These are phyloP conservation scores for Candida namnaoensis DNA, from an alignment of 805 yeast species.

Conservation along the genomic window DNA sequence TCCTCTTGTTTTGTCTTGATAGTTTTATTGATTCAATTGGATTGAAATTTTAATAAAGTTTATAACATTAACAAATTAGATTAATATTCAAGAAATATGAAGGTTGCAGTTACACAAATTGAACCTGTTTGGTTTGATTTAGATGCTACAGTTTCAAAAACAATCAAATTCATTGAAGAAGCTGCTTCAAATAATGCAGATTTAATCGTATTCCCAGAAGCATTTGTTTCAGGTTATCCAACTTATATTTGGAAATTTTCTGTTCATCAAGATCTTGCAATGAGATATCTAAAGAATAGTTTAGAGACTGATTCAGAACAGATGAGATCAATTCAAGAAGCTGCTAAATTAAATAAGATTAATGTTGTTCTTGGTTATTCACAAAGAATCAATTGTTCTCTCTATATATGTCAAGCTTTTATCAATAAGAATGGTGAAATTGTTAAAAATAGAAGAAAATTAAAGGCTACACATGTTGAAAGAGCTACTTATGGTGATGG, in stretches of 20 bases:
- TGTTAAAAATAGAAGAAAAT: conserved; percentile 11
- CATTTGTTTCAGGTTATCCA: conserved; percentile 13
- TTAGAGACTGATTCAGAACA: conserved; percentile 2
- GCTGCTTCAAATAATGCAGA: conserved; percentile 10
- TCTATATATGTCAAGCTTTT: conserved; percentile 7
- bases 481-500: conserved; percentile 15
- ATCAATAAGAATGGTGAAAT: conserved; percentile 2
- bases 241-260: conserved; percentile 4
- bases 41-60: too few relatives aligned
- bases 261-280: conserved; percentile 2
- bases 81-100: too few relatives aligned
- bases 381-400: conserved; percentile 10
- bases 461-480: conserved; percentile 17
- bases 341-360: conserved; percentile 1
- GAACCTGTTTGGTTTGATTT: conserved; percentile 11
- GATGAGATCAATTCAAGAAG: background rate
- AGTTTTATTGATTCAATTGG: too few relatives aligned
- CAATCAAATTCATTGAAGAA: conserved; percentile 6
- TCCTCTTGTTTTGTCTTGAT: too few relatives aligned
- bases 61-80: too few relatives aligned
- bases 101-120: conserved; percentile 13
- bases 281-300: conserved; percentile 3
- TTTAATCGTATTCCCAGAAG: conserved; percentile 14
- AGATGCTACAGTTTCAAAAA: conserved; percentile 8
- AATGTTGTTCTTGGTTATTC: conserved; percentile 4